A percentile compares a stretch with the other conserved stretches of the same genome.
phyloP scores from a whole-genome alignment of 495 filamentous ascomycete genomes.

The Penicillium alfredii region DNA sequence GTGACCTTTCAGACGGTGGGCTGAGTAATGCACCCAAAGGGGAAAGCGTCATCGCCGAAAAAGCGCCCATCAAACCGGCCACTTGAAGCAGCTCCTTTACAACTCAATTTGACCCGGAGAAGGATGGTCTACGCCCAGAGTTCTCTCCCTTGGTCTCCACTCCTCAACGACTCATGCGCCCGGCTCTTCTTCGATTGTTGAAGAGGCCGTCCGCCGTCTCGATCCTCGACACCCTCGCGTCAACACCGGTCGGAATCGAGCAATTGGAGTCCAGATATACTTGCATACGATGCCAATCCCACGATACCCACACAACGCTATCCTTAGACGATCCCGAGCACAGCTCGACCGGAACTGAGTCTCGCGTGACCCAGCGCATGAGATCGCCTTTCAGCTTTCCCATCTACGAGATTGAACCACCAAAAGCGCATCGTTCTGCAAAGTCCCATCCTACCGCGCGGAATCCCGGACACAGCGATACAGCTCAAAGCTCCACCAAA shows the following conservation, averaged over 20 bases:
- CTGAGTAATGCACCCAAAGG: constrained; percentile 13
- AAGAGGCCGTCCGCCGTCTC: constrained; percentile 48
- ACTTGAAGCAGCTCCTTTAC: too few species aligned
- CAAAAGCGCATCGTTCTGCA: neutral
- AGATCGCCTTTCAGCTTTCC: constrained; percentile 24
- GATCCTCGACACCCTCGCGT: constrained; percentile 39
- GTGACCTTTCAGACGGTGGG: constrained; percentile 15
- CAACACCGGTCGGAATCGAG: constrained; percentile 34
- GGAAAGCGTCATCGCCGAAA: constrained; percentile 22
- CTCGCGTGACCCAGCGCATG: constrained; percentile 2
- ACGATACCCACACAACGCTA: constrained; percentile 4
- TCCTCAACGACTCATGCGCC: constrained; percentile 40
- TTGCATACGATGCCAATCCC: constrained; percentile 31
- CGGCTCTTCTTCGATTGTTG: constrained; percentile 49
- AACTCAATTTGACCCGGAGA: too few species aligned
- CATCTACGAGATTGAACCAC: constrained; percentile 25
- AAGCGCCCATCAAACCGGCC: constrained; percentile 7
- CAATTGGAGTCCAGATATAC: constrained; percentile 25
- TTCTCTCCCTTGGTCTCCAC: constrained; percentile 10
- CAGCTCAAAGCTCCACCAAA: constrained; percentile 2
- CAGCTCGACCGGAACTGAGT: neutral
- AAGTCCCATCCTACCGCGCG: neutral
- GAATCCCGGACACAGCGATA: neutral
- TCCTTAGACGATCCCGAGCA: constrained; percentile 1
- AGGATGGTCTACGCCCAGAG: constrained; percentile 26